Conservation (phyloP, 345 rosid species). For the Capsella bursapastoris region DNA sequence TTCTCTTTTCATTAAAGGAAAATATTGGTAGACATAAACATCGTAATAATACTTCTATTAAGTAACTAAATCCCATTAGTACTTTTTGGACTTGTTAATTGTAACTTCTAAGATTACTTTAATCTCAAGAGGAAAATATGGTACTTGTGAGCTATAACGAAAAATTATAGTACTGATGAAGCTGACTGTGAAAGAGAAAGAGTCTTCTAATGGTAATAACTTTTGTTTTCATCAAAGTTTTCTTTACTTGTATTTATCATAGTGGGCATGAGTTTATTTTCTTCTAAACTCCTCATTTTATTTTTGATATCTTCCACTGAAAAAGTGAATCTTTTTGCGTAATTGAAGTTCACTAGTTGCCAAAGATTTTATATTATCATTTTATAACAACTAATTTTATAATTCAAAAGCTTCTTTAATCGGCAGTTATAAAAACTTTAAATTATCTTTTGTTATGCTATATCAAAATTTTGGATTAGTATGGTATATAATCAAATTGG, state of each 20-base stretch:
- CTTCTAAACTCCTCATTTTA: slow-evolving; percentile 30
- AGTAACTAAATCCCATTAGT: not conserved
- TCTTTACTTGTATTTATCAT: slow-evolving; percentile 24
- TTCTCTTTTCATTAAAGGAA: not conserved
- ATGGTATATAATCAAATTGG: not conserved
- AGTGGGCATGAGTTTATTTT: slow-evolving; percentile 30
- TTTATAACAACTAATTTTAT: not conserved
- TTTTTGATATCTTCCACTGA: slow-evolving; percentile 41
- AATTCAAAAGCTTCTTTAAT: not conserved
- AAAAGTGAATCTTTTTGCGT: slow-evolving; percentile 23
- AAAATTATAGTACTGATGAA: not conserved
- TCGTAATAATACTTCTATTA: not conserved
- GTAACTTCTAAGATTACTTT: not conserved
- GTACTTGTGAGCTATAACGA: not conserved
- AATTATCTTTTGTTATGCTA: not conserved
- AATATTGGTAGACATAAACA: slow-evolving; percentile 9
- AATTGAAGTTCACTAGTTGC: slow-evolving; percentile 30
- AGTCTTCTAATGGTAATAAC: not conserved
- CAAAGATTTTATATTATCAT: slow-evolving; percentile 18
- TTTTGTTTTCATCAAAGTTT: slow-evolving; percentile 3
- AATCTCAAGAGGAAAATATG: slow-evolving; percentile 1
- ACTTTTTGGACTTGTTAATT: not conserved
- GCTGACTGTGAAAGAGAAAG: slow-evolving; percentile 19
- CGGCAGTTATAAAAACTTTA: slow-evolving; percentile 5
- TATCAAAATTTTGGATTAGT: not conserved